Evolutionary conservation across 345 rosid species (phyloP).

Genomic region (Eucalyptus pauciflora): DNA sequence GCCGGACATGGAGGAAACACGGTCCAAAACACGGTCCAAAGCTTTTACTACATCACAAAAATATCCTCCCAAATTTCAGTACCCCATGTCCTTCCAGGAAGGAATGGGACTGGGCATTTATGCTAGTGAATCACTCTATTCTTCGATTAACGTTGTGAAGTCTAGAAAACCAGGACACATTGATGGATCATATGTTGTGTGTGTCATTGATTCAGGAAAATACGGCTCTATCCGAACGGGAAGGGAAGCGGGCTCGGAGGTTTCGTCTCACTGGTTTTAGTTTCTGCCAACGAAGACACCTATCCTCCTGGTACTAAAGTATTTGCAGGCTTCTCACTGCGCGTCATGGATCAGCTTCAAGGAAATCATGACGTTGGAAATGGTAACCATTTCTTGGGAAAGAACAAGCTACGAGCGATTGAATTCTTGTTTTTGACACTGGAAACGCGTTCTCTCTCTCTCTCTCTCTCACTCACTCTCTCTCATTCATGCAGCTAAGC

Average conservation of each 20-base stretch:
- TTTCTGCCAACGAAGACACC: background rate
- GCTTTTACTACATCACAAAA: background rate
- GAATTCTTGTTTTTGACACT: too few species aligned
- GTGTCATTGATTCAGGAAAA: slow-evolving; percentile 9
- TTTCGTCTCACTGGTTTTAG: slow-evolving; percentile 8
- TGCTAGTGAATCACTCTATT: background rate
- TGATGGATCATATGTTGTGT: background rate
- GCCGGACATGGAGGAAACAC: background rate
- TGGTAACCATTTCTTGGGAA: too few species aligned
- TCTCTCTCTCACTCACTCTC: too few species aligned
- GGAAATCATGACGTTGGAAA: too few species aligned
- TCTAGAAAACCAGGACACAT: background rate
- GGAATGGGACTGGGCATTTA: background rate
- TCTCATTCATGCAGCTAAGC: too few species aligned
- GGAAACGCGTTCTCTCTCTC: too few species aligned
- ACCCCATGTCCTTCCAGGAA: background rate
- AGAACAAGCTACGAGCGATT: too few species aligned
- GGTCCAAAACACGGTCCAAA: background rate
- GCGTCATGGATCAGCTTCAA: too few species aligned
- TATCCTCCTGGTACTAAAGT: too few species aligned
- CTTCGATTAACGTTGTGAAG: accelerated
- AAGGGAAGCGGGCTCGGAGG: background rate
- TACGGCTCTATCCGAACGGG: slow-evolving; percentile 14
- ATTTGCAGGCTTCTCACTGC: too few species aligned
- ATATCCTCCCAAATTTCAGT: background rate